phyloP scores from a whole-genome alignment of 73 alveolate species.

The Paramecium caudatum region DNA sequence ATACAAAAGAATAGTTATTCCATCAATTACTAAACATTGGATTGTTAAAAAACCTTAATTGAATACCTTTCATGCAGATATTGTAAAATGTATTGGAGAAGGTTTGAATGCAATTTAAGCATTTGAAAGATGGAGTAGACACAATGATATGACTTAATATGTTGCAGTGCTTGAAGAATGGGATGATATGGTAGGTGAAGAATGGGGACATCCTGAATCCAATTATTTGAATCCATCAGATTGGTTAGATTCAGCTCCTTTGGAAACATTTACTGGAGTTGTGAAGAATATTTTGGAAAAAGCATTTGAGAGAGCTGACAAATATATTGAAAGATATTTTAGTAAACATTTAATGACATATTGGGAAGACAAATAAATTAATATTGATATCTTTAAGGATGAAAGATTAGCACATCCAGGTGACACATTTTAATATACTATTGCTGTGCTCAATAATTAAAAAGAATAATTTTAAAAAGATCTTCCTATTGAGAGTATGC shows the following conservation, averaged over 20 bases:
- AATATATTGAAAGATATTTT: constrained; percentile 75
- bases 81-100: constrained; percentile 77
- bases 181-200: constrained; percentile 93
- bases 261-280: constrained; percentile 74
- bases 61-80: constrained; percentile 64
- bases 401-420: constrained; percentile 84
- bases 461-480: constrained; percentile 64
- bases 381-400: constrained; percentile 78
- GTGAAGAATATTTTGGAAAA: constrained; percentile 77
- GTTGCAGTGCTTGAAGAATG: constrained; percentile 90
- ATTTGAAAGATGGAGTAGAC: constrained; percentile 90
- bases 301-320: constrained; percentile 82
- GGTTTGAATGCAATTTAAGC: constrained; percentile 84
- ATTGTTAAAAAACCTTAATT: constrained; percentile 56
- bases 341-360: constrained; percentile 77
- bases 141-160: constrained; percentile 85
- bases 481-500: constrained; percentile 38
- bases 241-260: constrained; percentile 87
- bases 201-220: constrained; percentile 92
- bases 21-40: constrained; percentile 70
- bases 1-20: constrained; percentile 64
- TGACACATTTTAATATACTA: constrained; percentile 75
- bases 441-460: constrained; percentile 48
- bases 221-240: constrained; percentile 84
- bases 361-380: constrained; percentile 83